Percentiles rank a stretch among this genome's conserved stretches.
These are phyloP conservation scores for Rosa hybrid DNA, from an alignment of 331 rosid species.

Conservation along the genomic window DNA sequence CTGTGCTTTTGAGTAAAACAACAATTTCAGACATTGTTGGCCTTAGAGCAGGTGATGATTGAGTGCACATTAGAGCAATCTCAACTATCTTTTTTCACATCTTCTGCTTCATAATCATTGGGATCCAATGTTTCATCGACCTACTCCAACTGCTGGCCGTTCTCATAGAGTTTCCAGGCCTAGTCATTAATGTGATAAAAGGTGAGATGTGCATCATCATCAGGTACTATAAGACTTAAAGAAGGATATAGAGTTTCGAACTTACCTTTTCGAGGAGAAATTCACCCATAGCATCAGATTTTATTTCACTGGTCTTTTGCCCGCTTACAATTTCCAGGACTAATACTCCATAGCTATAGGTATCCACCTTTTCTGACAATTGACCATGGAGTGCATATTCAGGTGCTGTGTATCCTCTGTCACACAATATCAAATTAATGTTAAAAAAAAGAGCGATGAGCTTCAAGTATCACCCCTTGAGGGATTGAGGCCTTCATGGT, in stretches of 20 bases:
- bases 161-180: slow-evolving; percentile 67
- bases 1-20: slow-evolving; percentile 46
- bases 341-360: slow-evolving; percentile 74
- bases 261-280: slow-evolving; percentile 60
- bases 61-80: slow-evolving; percentile 61
- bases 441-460: not conserved
- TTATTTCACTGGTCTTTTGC: slow-evolving; percentile 44
- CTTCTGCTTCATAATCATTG: slow-evolving; percentile 45
- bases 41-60: slow-evolving; percentile 50
- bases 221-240: not conserved
- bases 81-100: slow-evolving; percentile 47
- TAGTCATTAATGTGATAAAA: not conserved
- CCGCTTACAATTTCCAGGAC: slow-evolving; percentile 69
- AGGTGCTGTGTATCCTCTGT: slow-evolving; percentile 72
- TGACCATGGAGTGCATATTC: slow-evolving; percentile 80
- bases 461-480: not conserved
- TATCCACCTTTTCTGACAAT: slow-evolving; percentile 65
- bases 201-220: not conserved
- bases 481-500: not conserved
- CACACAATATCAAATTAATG: not conserved
- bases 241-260: not conserved
- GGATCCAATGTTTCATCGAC: slow-evolving; percentile 48
- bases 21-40: slow-evolving; percentile 69
- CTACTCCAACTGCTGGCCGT: slow-evolving; percentile 40
- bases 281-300: slow-evolving; percentile 29